Evolutionary conservation across 2,329 filamentous ascomycete genomes (phyloP).

Genomic region (Neofusicoccum umdonicola): DNA sequence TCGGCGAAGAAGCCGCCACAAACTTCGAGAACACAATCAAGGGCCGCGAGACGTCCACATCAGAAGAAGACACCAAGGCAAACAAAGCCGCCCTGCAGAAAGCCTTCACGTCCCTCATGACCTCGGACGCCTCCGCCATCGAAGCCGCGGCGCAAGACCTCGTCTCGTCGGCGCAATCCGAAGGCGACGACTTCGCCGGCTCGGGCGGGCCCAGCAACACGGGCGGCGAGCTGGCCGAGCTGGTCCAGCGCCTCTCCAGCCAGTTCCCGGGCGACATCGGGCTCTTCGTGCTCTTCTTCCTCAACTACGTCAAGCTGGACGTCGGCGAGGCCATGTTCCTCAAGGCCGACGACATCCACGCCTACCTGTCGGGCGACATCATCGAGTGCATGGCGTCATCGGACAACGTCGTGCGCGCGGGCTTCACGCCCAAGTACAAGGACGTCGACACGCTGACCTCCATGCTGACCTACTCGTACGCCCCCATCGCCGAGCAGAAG

Average conservation of each 20-base stretch:
- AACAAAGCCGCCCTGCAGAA: slow-evolving; percentile 79
- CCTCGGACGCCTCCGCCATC: slow-evolving; percentile 65
- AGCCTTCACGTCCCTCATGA: slow-evolving; percentile 78
- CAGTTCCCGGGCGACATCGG: slow-evolving; percentile 91
- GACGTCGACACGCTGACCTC: slow-evolving; percentile 84
- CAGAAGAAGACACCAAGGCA: slow-evolving; percentile 44
- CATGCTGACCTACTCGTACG: slow-evolving; percentile 94
- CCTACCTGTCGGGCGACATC: slow-evolving; percentile 89
- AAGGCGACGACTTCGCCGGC: slow-evolving; percentile 71
- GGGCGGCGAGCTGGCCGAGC: slow-evolving; percentile 69
- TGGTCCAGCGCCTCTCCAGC: slow-evolving; percentile 73
- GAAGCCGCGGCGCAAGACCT: slow-evolving; percentile 64
- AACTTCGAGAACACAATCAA: slow-evolving; percentile 49
- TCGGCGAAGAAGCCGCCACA: slow-evolving; percentile 47
- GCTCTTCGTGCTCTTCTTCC: slow-evolving; percentile 92
- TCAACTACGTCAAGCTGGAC: slow-evolving; percentile 87
- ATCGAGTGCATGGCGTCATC: slow-evolving; percentile 99
- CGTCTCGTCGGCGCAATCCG: slow-evolving; percentile 62
- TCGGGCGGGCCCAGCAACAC: slow-evolving; percentile 55
- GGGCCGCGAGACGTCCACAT: slow-evolving; percentile 52
- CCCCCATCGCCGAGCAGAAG: slow-evolving; percentile 92
- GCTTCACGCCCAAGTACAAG: slow-evolving; percentile 98
- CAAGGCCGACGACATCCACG: slow-evolving; percentile 94
- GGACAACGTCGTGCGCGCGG: slow-evolving; percentile 97
- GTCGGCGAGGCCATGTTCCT: slow-evolving; percentile 95